Percentiles rank a stretch among this genome's conserved stretches.
phyloP scores from a whole-genome alignment of 1,284 basidiomycete genomes.

The Moesziomyces parantarcticus region DNA sequence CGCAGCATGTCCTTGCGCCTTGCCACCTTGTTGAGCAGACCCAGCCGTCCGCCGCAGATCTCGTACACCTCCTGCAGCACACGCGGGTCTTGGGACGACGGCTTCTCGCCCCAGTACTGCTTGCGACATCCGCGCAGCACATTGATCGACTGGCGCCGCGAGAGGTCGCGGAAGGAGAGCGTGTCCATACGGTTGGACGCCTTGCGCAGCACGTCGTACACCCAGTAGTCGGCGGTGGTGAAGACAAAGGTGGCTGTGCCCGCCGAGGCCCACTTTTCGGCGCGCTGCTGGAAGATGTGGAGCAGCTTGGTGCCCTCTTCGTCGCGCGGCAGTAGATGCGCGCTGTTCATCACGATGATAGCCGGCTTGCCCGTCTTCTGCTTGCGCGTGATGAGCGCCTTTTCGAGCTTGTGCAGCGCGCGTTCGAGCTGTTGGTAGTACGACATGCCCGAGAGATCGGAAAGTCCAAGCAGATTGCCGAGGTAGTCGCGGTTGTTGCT shows the following conservation, averaged over 20 bases:
- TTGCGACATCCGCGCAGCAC: conserved; percentile 53
- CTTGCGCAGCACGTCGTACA: conserved; percentile 58
- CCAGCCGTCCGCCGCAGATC: conserved; percentile 56
- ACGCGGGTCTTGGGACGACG: conserved; percentile 31
- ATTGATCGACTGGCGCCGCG: conserved; percentile 53
- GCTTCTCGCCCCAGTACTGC: conserved; percentile 60
- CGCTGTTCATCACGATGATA: conserved; percentile 63
- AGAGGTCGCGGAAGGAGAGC: conserved; percentile 58
- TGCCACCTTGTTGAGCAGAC: conserved; percentile 58
- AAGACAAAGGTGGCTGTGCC: conserved; percentile 62
- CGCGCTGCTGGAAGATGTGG: conserved; percentile 62
- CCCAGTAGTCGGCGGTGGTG: conserved; percentile 59
- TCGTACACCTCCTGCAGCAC: conserved; percentile 60
- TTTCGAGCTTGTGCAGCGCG: conserved; percentile 62
- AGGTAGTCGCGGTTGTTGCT: conserved; percentile 63
- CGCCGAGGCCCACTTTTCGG: conserved; percentile 62
- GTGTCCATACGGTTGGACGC: conserved; percentile 63
- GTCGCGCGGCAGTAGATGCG: conserved; percentile 57
- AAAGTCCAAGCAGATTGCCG: conserved; percentile 60
- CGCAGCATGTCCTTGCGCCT: conserved; percentile 53
- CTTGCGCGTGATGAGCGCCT: conserved; percentile 52
- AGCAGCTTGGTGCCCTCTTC: conserved; percentile 59
- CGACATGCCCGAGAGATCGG: conserved; percentile 59
- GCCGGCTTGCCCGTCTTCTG: conserved; percentile 56
- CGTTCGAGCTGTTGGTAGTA: conserved; percentile 59